Base-by-base conservation (phyloP, 371 early-diverging fungal genomes). In the Mortierella sp. region DNA sequence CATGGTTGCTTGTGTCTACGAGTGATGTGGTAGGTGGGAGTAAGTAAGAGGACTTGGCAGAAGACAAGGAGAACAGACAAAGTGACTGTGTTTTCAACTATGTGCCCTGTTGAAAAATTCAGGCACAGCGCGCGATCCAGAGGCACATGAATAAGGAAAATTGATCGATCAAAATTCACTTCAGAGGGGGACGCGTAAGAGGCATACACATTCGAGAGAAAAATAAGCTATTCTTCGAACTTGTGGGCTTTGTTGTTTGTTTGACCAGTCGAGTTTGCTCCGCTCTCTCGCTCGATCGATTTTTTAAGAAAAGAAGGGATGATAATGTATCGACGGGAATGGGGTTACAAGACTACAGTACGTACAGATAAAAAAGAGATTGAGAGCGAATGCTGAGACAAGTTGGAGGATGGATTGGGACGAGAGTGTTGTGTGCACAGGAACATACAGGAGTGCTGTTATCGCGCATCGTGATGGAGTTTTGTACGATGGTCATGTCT, bases 1-100 rank as follows among this genome's bases (percentile, higher is more conserved):
- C 84, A 84, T 84, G 52, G 7, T 70, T 11, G 10, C 31, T n/a
- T 31, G 45, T 44, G 38, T 4, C 58, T 24, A 11, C 1, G 44
- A 65, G 55, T n/a, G 54, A 14, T 47, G 26, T 16, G 3, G 14
- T 11, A 14, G 16, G 50, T 50, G 16, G 50, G 13, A 16, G 16
- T 3, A 16, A 50, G 50, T 5, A 38, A 38, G 16, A 50, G 50
- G 50, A 16, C 50, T 2, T 14, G 16, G 50, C 48, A 50, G 16
- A 13, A 50, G 16, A 16, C 50, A 50, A 10, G 48, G 48, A n/a
- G n/a, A n/a, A n/a, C n/a, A 38, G 42, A 38, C 42, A 38, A 38
- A 38, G 63, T 63, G 63, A 63, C 63, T 34, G 63, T 31, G 8
- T 58, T 63, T 63, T 16, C 26, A 13, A 28, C 16, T 14, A 14